Evolutionary conservation across 441 rosid genomes (phyloP), one percentile per base, ranked within the genome.

Genomic region (Populus hybrid): DNA sequence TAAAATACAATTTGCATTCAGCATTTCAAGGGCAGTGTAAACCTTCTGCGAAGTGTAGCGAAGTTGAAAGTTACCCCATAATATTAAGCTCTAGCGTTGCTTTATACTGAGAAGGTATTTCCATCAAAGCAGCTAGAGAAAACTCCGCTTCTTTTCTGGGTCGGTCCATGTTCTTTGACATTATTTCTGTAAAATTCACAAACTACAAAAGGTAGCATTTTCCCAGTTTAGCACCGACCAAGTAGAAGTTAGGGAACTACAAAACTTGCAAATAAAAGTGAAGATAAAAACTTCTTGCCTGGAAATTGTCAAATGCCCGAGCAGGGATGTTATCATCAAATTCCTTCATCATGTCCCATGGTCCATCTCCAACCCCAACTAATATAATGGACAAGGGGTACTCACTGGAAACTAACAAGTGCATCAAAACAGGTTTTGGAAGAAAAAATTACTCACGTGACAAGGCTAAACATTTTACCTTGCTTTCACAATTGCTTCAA

Each of bases 331-430:
- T 93, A 79, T 96, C 98, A 69, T 96, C 98, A 79, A 96, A 96
- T 80, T 91, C 91, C 79, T 79, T 89, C 98, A 96, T 96, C 82
- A 90, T 88, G 82, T 96, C 98, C 99, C 99, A 96, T 1, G 99
- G 99, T 23, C 98, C 99, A 79, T 96, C 99, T 70, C 99, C 99
- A 65, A 94, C 99, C 75, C 99, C 98, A 57, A 96, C 98, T 73
- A 94, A 81, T 73, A 96, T 87, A 30, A 30, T 30, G 32, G 32
- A 30, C 32, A 30, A 30, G 32, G 32, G 32, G 32, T 30, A 30
- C 32, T 87, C 87, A 68, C 99, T 96, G 91, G 83, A 90, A 75
- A 67, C 8, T 70, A 61, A 28, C 26, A n/a, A 21, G 38, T 30
- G 10, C 26, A n/a, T 70, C 14, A 28, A 24, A 30, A 57, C 10